Conservation (phyloP, 495 filamentous ascomycete species). For the Friedmanniomyces simplex region DNA sequence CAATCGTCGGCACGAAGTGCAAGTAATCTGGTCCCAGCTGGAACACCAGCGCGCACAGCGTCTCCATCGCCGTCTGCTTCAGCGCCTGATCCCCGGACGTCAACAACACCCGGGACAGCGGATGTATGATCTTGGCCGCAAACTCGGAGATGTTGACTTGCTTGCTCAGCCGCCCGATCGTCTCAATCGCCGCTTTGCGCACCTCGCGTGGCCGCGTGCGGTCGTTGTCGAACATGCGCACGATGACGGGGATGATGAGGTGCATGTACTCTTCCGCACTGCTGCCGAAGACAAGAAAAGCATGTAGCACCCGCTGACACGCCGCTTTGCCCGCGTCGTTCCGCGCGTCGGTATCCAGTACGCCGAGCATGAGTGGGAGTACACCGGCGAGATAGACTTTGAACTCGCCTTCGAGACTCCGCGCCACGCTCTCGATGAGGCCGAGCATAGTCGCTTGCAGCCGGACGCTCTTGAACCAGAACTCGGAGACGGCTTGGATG, state of each 20-base stretch:
- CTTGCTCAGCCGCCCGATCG: conserved; percentile 82
- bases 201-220: conserved; percentile 59
- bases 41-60: conserved; percentile 86
- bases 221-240: conserved; percentile 78
- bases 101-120: conserved; percentile 70
- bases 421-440: conserved; percentile 84
- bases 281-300: conserved; percentile 90
- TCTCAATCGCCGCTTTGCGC: conserved; percentile 85
- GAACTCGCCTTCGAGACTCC: conserved; percentile 91
- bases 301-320: conserved; percentile 84
- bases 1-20: conserved; percentile 83
- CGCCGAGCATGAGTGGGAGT: conserved; percentile 83
- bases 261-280: conserved; percentile 99
- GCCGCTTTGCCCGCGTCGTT: conserved; percentile 50
- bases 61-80: conserved; percentile 82
- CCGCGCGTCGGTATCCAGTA: conserved; percentile 76
- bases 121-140: conserved; percentile 88
- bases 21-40: conserved; percentile 92
- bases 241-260: conserved; percentile 92
- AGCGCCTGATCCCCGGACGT: conserved; percentile 57
- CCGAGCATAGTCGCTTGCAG: conserved; percentile 84
- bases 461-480: conserved; percentile 65
- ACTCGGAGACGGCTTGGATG: conserved; percentile 70
- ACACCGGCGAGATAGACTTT: conserved; percentile 82
- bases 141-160: conserved; percentile 98